A percentile compares a stretch with the other conserved stretches of the same genome.
phyloP scores from a whole-genome alignment of 1,139 yeast species.

The Pichia sp. region DNA sequence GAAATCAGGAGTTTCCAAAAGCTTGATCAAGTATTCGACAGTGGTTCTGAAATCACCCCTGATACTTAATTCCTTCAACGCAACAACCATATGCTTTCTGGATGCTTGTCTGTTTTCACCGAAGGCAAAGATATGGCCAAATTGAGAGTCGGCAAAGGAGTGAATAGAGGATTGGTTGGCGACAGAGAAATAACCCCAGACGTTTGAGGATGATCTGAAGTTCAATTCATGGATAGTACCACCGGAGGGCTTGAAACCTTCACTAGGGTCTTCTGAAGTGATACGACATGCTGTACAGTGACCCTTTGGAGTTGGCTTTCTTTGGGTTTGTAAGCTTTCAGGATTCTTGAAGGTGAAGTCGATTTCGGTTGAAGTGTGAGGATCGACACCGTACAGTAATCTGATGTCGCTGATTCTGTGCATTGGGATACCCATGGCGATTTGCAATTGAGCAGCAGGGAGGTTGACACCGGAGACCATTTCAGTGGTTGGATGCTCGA shows the following conservation, averaged over 20 bases:
- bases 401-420: slow-evolving; percentile 92
- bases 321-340: slow-evolving; percentile 68
- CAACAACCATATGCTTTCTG: slow-evolving; percentile 98
- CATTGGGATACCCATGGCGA: slow-evolving; percentile 99
- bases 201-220: slow-evolving; percentile 94
- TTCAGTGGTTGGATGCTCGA: slow-evolving; percentile 98
- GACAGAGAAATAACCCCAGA: slow-evolving; percentile 98
- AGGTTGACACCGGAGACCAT: slow-evolving; percentile 98
- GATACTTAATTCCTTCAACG: slow-evolving; percentile 89
- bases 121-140: slow-evolving; percentile 97
- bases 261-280: slow-evolving; percentile 98
- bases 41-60: slow-evolving; percentile 99
- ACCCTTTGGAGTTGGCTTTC: slow-evolving; percentile 93
- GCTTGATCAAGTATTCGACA: slow-evolving; percentile 90
- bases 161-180: slow-evolving; percentile 96
- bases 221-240: slow-evolving; percentile 94
- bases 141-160: slow-evolving; percentile 95
- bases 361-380: slow-evolving; percentile 83
- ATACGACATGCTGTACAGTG: slow-evolving; percentile 99
- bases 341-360: slow-evolving; percentile 84
- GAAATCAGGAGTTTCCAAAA: slow-evolving; percentile 93
- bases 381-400: slow-evolving; percentile 89
- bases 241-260: slow-evolving; percentile 97
- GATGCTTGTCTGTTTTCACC: slow-evolving; percentile 98
- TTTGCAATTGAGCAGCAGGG: slow-evolving; percentile 97